A percentile compares a stretch with the other conserved stretches of the same genome.
Conservation (phyloP, 1,284 basidiomycete genomes). For the Pseudozyma hubeiensis region DNA sequence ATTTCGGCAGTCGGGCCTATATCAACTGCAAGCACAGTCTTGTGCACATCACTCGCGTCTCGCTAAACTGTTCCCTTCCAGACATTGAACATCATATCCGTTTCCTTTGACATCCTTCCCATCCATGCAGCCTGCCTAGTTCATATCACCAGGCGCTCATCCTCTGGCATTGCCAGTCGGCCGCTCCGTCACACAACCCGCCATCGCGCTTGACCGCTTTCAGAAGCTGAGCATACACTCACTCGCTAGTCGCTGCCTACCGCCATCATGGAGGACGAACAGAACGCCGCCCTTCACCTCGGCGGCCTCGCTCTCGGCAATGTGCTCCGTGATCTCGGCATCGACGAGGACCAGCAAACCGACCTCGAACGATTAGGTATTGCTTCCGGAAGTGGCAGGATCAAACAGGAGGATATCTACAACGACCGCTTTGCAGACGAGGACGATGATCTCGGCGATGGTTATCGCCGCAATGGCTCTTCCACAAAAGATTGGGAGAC, state of each 20-base stretch:
- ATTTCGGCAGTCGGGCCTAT: conserved; percentile 4
- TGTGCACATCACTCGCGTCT: not conserved
- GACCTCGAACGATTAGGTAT: conserved; percentile 54
- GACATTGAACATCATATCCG: not conserved
- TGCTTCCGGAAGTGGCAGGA: conserved; percentile 40
- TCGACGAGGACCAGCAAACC: conserved; percentile 53
- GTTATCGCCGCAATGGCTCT: conserved; percentile 28
- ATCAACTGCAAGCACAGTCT: not conserved
- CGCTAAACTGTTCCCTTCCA: too few species aligned
- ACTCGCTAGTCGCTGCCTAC: not conserved
- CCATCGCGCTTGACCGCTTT: not conserved
- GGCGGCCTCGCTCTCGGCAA: conserved; percentile 66
- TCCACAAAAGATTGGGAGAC: conserved; percentile 53
- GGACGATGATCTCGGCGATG: conserved; percentile 49
- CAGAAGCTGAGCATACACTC: not conserved
- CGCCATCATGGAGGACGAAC: conserved; percentile 61
- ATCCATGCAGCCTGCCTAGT: conserved; percentile 12
- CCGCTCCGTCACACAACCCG: conserved; percentile 1
- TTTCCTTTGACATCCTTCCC: not conserved
- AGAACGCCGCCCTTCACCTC: conserved; percentile 62
- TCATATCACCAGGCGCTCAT: conserved; percentile 1
- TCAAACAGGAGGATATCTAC: conserved; percentile 66
- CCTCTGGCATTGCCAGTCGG: conserved; percentile 31
- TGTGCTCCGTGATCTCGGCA: conserved; percentile 64
- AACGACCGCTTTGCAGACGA: conserved; percentile 65